phyloP scores from a whole-genome alignment of 768 basidiomycete genomes.

The Mycena vulgaris region DNA sequence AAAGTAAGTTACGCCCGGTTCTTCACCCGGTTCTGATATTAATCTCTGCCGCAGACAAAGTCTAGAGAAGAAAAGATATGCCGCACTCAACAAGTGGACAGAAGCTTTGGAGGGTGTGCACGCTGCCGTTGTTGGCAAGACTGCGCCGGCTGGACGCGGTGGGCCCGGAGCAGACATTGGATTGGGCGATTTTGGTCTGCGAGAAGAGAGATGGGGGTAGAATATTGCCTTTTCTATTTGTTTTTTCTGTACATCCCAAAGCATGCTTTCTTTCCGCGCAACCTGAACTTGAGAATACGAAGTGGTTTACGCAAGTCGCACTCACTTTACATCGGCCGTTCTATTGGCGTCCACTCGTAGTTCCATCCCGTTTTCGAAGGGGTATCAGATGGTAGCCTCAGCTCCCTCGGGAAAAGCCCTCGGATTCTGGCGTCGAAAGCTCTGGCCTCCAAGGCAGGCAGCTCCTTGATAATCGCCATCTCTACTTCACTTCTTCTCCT shows the following conservation, averaged over 20 bases:
- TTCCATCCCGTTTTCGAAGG: slow-evolving; percentile 65
- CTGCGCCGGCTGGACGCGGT: slow-evolving; percentile 60
- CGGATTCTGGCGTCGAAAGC: slow-evolving; percentile 84
- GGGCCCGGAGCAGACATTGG: slow-evolving; percentile 53
- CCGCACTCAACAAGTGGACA: slow-evolving; percentile 87
- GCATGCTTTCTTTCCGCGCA: slow-evolving; percentile 38
- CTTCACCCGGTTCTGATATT: background rate
- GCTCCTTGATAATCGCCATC: slow-evolving; percentile 69
- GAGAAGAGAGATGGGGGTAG: slow-evolving; percentile 56
- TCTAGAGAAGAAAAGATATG: slow-evolving; percentile 89
- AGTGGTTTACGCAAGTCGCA: background rate
- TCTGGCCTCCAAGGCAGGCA: slow-evolving; percentile 77
- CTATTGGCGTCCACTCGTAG: slow-evolving; percentile 73
- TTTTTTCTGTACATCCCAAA: slow-evolving; percentile 36
- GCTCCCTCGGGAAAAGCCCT: slow-evolving; percentile 90
- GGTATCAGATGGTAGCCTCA: slow-evolving; percentile 89
- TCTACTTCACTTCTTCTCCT: slow-evolving; percentile 71
- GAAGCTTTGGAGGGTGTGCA: slow-evolving; percentile 86
- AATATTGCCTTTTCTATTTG: slow-evolving; percentile 26
- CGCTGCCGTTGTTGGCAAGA: slow-evolving; percentile 81
- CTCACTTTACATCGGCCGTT: slow-evolving; percentile 60
- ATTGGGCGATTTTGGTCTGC: slow-evolving; percentile 50
- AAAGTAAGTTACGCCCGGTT: slow-evolving; percentile 66
- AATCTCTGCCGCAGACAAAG: slow-evolving; percentile 71
- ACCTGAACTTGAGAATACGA: background rate